Conservation (phyloP, 2,329 filamentous ascomycete species). For the Aspergillus felis region DNA sequence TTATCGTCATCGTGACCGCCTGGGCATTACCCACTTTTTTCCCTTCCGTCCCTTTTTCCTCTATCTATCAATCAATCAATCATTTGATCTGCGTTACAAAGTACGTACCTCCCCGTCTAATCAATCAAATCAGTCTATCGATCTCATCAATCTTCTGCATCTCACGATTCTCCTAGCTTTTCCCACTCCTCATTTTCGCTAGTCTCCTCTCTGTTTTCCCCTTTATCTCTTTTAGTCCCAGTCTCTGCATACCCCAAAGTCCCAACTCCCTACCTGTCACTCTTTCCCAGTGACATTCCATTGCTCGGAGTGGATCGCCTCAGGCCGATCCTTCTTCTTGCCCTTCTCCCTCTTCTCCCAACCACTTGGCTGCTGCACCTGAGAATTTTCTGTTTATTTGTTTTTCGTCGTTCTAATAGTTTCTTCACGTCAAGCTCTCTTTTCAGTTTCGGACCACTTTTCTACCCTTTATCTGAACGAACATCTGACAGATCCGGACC, state of each 20-base stretch:
- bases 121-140: slow-evolving; percentile 13
- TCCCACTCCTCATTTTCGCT: slow-evolving; percentile 1
- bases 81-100: background rate
- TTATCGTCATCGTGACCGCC: background rate
- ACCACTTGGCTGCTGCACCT: background rate
- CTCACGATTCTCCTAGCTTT: slow-evolving; percentile 3
- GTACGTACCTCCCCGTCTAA: background rate
- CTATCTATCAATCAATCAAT: slow-evolving; percentile 1
- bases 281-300: background rate
- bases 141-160: background rate
- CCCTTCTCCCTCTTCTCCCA: slow-evolving; percentile 14
- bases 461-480: background rate
- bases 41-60: slow-evolving; percentile 3
- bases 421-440: background rate
- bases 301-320: slow-evolving; percentile 2
- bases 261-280: slow-evolving; percentile 12
- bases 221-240: background rate
- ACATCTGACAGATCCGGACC: background rate
- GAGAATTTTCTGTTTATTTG: background rate
- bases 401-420: background rate
- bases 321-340: slow-evolving; percentile 2
- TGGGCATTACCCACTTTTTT: background rate
- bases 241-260: slow-evolving; percentile 2
- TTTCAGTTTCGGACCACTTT: background rate
- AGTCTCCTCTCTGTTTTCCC: slow-evolving; percentile 1